phyloP scores from a whole-genome alignment of 208 protist genomes.

The Leishmania martiniquensis region DNA sequence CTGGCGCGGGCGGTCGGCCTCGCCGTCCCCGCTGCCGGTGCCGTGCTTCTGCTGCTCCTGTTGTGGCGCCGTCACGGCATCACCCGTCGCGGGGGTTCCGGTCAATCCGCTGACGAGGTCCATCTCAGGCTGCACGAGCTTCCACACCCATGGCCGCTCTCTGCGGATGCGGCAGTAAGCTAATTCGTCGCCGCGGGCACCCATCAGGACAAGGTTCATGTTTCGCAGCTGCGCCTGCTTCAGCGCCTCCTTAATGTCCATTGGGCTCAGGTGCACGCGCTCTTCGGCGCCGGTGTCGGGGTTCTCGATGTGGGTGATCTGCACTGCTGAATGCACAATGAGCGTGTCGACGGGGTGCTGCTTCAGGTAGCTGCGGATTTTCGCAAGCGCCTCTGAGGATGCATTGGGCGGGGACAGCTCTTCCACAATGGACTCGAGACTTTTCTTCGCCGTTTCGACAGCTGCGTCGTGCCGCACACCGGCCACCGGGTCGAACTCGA shows the following conservation, averaged over 20 bases:
- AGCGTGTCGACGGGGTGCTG: constrained; percentile 83
- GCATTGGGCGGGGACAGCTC: constrained; percentile 59
- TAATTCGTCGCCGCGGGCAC: constrained; percentile 50
- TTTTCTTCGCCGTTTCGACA: constrained; percentile 63
- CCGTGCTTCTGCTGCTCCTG: constrained; percentile 7
- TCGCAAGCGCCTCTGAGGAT: constrained; percentile 46
- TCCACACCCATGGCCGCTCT: constrained; percentile 63
- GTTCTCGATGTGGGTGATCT: constrained; percentile 89
- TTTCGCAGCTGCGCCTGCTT: constrained; percentile 57
- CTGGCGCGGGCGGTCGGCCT: constrained; percentile 7
- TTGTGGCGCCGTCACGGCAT: not conserved
- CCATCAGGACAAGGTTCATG: constrained; percentile 90
- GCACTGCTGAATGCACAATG: constrained; percentile 61
- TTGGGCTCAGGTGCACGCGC: constrained; percentile 66
- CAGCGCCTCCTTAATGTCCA: constrained; percentile 67
- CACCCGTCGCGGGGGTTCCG: constrained; percentile 9
- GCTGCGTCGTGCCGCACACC: constrained; percentile 81
- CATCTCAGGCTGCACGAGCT: constrained; percentile 69
- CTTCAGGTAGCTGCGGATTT: constrained; percentile 64
- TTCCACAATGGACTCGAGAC: constrained; percentile 54
- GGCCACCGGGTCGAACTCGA: constrained; percentile 82
- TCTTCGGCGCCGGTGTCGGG: constrained; percentile 66
- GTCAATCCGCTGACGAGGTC: constrained; percentile 35
- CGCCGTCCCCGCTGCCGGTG: constrained; percentile 5
- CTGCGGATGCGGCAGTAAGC: constrained; percentile 85